phyloP scores from a whole-genome alignment of 139 green algal species.

The Auxenochlorella protothecoides region DNA sequence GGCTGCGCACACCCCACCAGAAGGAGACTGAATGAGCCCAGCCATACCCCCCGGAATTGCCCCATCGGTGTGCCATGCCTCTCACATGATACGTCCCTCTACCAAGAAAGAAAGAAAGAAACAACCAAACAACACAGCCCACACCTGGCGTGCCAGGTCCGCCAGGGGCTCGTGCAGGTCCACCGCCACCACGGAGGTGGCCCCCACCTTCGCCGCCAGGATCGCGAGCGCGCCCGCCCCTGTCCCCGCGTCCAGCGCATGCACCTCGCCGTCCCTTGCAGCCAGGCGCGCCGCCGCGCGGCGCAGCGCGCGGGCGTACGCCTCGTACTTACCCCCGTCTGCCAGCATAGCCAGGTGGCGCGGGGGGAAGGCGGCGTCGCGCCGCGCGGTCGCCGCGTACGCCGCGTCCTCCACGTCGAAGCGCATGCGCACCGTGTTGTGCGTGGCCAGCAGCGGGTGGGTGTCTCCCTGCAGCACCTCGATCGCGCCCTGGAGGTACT shows the following conservation, averaged over 20 bases:
- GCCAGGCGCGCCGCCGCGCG: slow-evolving; percentile 20
- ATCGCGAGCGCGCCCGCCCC: slow-evolving; percentile 65
- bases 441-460: slow-evolving; percentile 38
- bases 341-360: slow-evolving; percentile 44
- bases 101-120: no score
- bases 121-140: no score
- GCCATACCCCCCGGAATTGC: no score
- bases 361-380: slow-evolving; percentile 52
- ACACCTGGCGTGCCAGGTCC: slow-evolving; percentile 22
- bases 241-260: slow-evolving; percentile 75
- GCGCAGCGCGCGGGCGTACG: slow-evolving; percentile 38
- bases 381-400: slow-evolving; percentile 41
- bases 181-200: slow-evolving; percentile 39
- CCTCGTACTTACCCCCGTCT: slow-evolving; percentile 30
- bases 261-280: slow-evolving; percentile 25
- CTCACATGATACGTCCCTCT: no score
- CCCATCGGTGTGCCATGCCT: no score
- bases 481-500: slow-evolving; percentile 62
- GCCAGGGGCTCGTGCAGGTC: slow-evolving; percentile 39
- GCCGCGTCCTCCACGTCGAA: slow-evolving; percentile 41
- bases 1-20: no score
- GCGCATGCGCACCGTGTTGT: slow-evolving; percentile 59
- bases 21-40: no score
- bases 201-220: slow-evolving; percentile 44
- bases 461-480: slow-evolving; percentile 25